Base-by-base conservation (phyloP, 2,329 filamentous ascomycete species). In the Cercospora sp. region DNA sequence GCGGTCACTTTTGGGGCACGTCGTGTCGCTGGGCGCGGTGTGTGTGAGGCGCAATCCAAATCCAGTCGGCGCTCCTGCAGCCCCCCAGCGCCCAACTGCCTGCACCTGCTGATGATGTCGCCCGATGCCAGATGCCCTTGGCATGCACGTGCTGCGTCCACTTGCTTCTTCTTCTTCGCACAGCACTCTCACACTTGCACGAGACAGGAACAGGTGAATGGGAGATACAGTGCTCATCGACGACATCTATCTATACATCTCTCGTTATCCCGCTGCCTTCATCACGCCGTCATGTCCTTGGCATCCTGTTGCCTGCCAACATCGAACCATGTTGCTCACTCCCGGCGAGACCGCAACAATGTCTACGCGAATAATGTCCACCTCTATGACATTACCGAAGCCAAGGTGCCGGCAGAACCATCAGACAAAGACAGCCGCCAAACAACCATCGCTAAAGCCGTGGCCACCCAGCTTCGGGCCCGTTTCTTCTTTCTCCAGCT, bases 251-350 rank as follows among this genome's bases (percentile, higher is more conserved):
- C 53, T 26, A 57, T 57, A 57, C 53, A 28, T 30, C 28, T 8
- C 9, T 53, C 48, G 26, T 13, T 28, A 53, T 53, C 18, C 28
- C 53, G 28, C 30, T 58, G 53, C 53, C 53, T 20, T 33, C 26
- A 31, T 58, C 23, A 10, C 26, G 8, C 53, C 53, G 53, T 33
- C 53, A 58, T 58, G 53, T 26, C 16, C 26, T 58, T 30, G 53
- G 53, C 53, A 58, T 58, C 16, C 53, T 58, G 53, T 58, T 26
- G 26, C 23, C 53, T 33, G 53, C 53, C 45, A 13, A 13, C 53
- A 58, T 58, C 53, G 53, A n/a, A 58, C 53, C 53, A 58, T 58
- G 53, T 28, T 58, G 53, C 53, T 58, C 53, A 58, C 53, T 33
- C 26, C 53, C 53, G 53, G 53, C 28, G 26, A 58, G 26, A 31